Evolutionary conservation across 164 flowering plant genomes (phyloP).

Genomic region (Euptelea pleiosperma): DNA sequence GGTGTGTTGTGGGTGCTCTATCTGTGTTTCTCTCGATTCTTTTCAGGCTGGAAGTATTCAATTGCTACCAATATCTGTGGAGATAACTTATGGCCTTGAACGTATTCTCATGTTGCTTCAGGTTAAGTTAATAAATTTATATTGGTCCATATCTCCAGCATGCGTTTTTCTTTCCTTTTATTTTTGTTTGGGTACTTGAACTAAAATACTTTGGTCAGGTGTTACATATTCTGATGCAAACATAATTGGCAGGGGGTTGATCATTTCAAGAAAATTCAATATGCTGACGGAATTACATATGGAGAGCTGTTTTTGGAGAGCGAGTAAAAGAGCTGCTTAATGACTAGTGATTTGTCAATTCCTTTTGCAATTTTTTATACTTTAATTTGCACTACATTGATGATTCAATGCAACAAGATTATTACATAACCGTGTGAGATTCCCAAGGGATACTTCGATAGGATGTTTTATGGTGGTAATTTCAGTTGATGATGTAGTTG

Average conservation of each 20-base stretch:
- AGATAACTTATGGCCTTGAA: slow-evolving; percentile 99
- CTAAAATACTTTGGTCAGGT: neutral
- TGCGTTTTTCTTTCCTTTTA: slow-evolving; percentile 1
- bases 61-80: slow-evolving; percentile 84
- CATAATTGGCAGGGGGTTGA: slow-evolving; percentile 79
- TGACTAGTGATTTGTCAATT: neutral
- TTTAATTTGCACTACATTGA: neutral
- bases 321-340: slow-evolving; percentile 49
- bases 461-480: no score
- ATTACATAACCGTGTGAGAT: no score
- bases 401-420: no score
- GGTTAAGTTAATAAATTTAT: slow-evolving; percentile 37
- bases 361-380: neutral
- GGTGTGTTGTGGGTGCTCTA: neutral
- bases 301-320: slow-evolving; percentile 96
- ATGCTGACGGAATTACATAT: slow-evolving; percentile 92
- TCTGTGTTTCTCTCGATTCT: slow-evolving; percentile 2
- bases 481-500: no score
- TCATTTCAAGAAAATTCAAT: slow-evolving; percentile 89
- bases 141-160: neutral
- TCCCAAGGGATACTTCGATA: no score
- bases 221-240: slow-evolving; percentile 9
- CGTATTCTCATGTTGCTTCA: slow-evolving; percentile 95
- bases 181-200: neutral
- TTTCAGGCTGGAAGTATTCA: slow-evolving; percentile 90